Evolutionary conservation across 2,329 filamentous ascomycete species (phyloP), one percentile per base, ranked within the genome.

Genomic region (Periconia sp.): DNA sequence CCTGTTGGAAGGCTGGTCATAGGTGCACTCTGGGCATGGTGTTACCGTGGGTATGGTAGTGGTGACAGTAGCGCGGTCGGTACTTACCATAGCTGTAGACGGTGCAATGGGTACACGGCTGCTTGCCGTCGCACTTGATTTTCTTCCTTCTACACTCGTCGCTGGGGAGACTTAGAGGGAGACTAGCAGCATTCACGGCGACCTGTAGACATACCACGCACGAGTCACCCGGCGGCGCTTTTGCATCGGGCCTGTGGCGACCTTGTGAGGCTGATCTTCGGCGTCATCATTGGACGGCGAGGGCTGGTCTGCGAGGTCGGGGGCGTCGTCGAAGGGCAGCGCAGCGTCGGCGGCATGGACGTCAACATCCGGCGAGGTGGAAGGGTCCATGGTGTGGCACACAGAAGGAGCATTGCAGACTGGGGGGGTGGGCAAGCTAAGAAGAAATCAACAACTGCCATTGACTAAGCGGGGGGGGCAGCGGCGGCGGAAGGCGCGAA

Each of bases 1-100:
- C 54, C 92, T 83, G 68, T 96, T 96, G 17, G 91, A 96, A 10
- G 92, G 92, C 68, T 96, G 94, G 64, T 96, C 91, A 71, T 96
- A 96, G 19, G 91, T 95, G 70, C 92, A 96, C 66, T 95, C 91
- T 96, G 53, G 24, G 22, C 36, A 36, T 15, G 51, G 61, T 45
- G 57, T 48, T 43, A 48, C 46, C 37, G 35, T 26, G 12, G 9
- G 30, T 23, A 25, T 23, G n/a, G 32, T 22, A 24, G 19, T 39
- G 16, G 25, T 22, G 37, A 23, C 31, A 26, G 19, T 16, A n/a
- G n/a, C n/a, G n/a, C n/a, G n/a, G n/a, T n/a, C n/a, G n/a, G 33
- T 22, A 46, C 66, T 34, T 56, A 96, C 94, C 92, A 77, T 99
- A 99, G 68, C 91, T 96, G 72, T 99, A 99, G 36, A 97, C 91